phyloP scores from a whole-genome alignment of 2,329 filamentous ascomycete species.

The Botrytis galanthina region DNA sequence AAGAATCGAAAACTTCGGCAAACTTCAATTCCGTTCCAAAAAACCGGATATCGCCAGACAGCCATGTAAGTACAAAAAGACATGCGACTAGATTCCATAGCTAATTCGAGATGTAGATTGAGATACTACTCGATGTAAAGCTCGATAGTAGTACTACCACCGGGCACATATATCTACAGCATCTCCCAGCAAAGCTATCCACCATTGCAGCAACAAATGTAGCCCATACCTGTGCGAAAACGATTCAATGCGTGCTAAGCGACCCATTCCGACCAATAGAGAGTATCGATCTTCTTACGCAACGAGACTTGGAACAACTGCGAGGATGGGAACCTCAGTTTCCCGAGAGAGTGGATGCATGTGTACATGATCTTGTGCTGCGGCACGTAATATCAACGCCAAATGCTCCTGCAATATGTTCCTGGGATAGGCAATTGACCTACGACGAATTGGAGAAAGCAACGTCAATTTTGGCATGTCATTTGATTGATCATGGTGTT shows the following conservation, averaged over 20 bases:
- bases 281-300: neutral
- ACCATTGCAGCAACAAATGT: slow-evolving; percentile 15
- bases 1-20: neutral
- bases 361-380: slow-evolving; percentile 22
- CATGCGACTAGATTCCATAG: slow-evolving; percentile 26
- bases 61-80: slow-evolving; percentile 3
- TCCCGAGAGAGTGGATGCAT: slow-evolving; percentile 18
- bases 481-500: slow-evolving; percentile 10
- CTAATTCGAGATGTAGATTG: slow-evolving; percentile 39
- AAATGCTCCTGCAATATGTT: slow-evolving; percentile 24
- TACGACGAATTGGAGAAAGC: slow-evolving; percentile 26
- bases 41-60: neutral
- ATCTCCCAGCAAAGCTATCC: slow-evolving; percentile 1
- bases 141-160: neutral
- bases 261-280: neutral
- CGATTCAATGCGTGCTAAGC: neutral
- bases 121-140: slow-evolving; percentile 14
- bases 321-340: slow-evolving; percentile 23
- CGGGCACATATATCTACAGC: slow-evolving; percentile 32
- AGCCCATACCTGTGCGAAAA: slow-evolving; percentile 10
- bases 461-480: slow-evolving; percentile 6
- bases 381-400: slow-evolving; percentile 19
- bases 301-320: slow-evolving; percentile 20
- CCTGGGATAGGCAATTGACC: slow-evolving; percentile 28
- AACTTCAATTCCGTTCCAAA: neutral